phyloP scores from a whole-genome alignment of 305 asterid genomes.

The Fraxinus sp. region DNA sequence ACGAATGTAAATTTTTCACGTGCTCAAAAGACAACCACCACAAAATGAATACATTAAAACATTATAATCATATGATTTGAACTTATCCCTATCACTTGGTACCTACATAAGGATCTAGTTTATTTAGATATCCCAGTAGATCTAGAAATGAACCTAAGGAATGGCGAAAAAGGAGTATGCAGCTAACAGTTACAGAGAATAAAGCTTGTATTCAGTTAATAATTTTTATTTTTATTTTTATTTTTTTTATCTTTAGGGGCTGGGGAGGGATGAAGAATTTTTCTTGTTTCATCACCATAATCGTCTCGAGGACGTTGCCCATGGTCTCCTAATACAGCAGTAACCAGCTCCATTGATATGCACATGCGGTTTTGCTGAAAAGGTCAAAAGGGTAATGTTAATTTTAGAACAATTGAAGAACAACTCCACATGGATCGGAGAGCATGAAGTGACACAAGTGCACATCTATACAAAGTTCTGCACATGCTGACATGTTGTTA shows the following conservation, averaged over 20 bases:
- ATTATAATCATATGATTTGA: not conserved
- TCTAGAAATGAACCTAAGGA: not conserved
- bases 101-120: not conserved
- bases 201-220: not conserved
- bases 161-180: not conserved
- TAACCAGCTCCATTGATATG: slow-evolving; percentile 95
- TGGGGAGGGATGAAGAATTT: not conserved
- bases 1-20: not conserved
- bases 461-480: slow-evolving; percentile 7
- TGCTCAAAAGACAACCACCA: slow-evolving; percentile 13
- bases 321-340: slow-evolving; percentile 97
- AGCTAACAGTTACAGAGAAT: not conserved
- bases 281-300: slow-evolving; percentile 64
- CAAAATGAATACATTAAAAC: not conserved
- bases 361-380: slow-evolving; percentile 70
- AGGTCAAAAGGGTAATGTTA: slow-evolving; percentile 22
- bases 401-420: slow-evolving; percentile 24
- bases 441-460: slow-evolving; percentile 6
- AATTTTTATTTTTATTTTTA: not conserved
- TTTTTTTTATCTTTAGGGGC: not conserved
- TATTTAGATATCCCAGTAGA: not conserved
- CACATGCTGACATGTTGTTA: slow-evolving; percentile 14
- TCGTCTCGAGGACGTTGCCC: slow-evolving; percentile 95
- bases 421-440: slow-evolving; percentile 1
- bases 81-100: not conserved